Evolutionary conservation across 768 basidiomycete species (phyloP).

Genomic region (Leccinum sublutescens): DNA sequence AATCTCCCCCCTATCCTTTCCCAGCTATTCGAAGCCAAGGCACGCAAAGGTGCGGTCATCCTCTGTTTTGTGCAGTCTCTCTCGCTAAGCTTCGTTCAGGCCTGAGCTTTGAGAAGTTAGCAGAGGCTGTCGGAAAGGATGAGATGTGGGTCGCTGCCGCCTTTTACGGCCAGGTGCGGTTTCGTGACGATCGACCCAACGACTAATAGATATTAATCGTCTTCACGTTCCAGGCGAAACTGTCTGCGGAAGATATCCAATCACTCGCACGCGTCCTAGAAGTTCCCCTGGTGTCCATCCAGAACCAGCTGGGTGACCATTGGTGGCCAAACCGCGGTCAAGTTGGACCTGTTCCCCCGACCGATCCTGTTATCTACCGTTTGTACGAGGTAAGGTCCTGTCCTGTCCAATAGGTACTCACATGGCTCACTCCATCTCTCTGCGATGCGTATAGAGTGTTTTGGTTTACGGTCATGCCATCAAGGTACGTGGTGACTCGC

Average conservation of each 20-base stretch:
- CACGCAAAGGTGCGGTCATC: conserved; percentile 48
- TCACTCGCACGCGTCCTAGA: conserved; percentile 52
- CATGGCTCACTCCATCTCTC: neutral
- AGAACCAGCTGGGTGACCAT: conserved; percentile 51
- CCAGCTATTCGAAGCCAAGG: conserved; percentile 63
- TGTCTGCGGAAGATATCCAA: conserved; percentile 55
- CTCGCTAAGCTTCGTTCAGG: conserved; percentile 36
- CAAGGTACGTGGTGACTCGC: conserved; percentile 47
- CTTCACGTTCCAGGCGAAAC: conserved; percentile 56
- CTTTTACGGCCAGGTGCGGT: conserved; percentile 73
- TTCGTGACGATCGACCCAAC: neutral
- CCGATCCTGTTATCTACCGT: conserved; percentile 78
- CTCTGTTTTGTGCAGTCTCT: neutral
- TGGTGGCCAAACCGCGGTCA: conserved; percentile 72
- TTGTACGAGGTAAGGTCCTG: conserved; percentile 62
- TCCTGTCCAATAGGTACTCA: neutral
- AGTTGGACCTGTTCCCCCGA: conserved; percentile 67
- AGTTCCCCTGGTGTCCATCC: conserved; percentile 38
- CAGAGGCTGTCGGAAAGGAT: conserved; percentile 61
- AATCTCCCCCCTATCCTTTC: conserved; percentile 51
- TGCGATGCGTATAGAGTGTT: conserved; percentile 45
- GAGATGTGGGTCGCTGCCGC: conserved; percentile 83
- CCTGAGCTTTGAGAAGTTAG: conserved; percentile 69
- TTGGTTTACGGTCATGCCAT: conserved; percentile 78
- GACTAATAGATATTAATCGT: neutral